Percentiles rank a stretch among this genome's conserved stretches.
Conservation (phyloP, 176 grass and related monocot species). For the Bonia amplexicaulis region DNA sequence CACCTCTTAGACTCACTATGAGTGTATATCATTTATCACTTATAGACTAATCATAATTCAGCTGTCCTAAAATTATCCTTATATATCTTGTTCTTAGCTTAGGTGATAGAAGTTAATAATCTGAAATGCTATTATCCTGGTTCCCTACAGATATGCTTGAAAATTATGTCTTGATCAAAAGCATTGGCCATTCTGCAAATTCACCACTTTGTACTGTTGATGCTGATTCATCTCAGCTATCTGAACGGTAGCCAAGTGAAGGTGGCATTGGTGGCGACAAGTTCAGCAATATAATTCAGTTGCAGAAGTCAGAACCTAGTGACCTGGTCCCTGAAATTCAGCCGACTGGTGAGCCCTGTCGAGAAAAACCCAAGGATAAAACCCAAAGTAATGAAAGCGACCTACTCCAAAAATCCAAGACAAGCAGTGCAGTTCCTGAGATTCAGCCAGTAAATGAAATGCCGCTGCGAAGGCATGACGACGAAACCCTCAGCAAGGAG, state of each 20-base stretch:
- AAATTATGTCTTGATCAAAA: constrained; percentile 7
- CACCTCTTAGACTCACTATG: neutral
- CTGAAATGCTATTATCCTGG: neutral
- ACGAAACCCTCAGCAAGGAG: constrained; percentile 13
- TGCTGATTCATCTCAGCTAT: neutral
- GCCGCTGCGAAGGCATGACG: neutral
- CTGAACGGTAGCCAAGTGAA: neutral
- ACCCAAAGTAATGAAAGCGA: constrained; percentile 26
- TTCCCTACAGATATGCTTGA: neutral
- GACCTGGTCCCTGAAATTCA: neutral
- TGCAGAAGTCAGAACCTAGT: neutral
- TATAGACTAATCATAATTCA: neutral
- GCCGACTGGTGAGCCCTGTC: neutral
- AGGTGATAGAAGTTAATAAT: neutral
- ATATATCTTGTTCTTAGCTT: neutral
- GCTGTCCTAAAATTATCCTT: neutral
- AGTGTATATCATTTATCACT: neutral
- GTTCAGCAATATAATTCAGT: neutral
- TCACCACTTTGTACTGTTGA: constrained; percentile 1
- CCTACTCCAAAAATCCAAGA: constrained; percentile 24
- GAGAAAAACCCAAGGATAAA: constrained; percentile 15
- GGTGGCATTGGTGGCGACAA: neutral
- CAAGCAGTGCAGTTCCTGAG: constrained; percentile 30
- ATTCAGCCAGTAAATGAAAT: constrained; percentile 33
- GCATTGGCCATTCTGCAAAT: constrained; percentile 29